phyloP scores from a whole-genome alignment of 2,329 filamentous ascomycete species.

The Fusarium globosum region DNA sequence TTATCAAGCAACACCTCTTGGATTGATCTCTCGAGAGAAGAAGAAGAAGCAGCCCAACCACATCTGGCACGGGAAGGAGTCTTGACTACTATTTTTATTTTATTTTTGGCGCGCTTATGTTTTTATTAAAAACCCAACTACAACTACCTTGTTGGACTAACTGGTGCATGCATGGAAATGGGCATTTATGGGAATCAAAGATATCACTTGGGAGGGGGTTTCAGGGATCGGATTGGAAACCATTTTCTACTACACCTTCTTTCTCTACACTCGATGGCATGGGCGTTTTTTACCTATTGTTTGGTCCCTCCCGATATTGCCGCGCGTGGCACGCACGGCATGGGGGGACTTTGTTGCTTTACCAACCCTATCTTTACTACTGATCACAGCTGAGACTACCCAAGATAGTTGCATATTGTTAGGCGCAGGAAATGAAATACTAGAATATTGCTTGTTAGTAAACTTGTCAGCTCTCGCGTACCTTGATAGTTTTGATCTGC shows the following conservation, averaged over 20 bases:
- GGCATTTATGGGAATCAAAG: conserved; percentile 37
- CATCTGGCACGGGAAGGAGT: conserved; percentile 21
- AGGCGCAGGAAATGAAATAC: conserved; percentile 40
- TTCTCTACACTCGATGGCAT: conserved; percentile 28
- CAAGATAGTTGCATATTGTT: conserved; percentile 40
- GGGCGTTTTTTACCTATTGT: conserved; percentile 31
- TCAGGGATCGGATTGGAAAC: conserved; percentile 9
- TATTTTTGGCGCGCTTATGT: conserved; percentile 28
- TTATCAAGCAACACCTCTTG: conserved; percentile 13
- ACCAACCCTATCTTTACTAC: conserved; percentile 9
- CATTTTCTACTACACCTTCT: conserved; percentile 1
- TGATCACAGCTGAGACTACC: conserved; percentile 21
- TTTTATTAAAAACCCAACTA: conserved; percentile 7
- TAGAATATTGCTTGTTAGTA: conserved; percentile 17
- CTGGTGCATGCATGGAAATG: conserved; percentile 39
- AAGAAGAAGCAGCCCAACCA: conserved; percentile 15
- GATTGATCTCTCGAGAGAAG: neutral
- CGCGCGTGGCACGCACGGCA: conserved; percentile 3
- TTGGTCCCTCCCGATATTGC: neutral
- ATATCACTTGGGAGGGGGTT: conserved; percentile 31
- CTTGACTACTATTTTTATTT: conserved; percentile 14
- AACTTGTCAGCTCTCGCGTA: neutral
- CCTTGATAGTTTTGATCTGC: neutral
- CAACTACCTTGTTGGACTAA: conserved; percentile 6
- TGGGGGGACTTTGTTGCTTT: neutral